A percentile compares a stretch with the other conserved stretches of the same genome.
These are phyloP conservation scores for Dactylellina leptospora DNA, from an alignment of 2,329 filamentous ascomycete genomes.

Conservation along the genomic window DNA sequence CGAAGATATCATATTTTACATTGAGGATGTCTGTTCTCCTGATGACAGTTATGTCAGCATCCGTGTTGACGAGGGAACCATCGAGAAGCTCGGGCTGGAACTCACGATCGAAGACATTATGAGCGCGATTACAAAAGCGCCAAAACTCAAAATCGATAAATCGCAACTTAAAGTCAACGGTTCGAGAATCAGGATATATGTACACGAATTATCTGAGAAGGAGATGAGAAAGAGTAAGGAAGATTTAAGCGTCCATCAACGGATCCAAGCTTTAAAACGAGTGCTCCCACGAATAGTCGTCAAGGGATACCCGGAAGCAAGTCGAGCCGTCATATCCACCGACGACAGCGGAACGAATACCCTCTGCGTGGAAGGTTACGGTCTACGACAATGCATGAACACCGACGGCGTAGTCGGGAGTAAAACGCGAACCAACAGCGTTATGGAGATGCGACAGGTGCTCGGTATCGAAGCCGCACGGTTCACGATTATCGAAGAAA, in stretches of 20 bases:
- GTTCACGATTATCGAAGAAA: conserved; percentile 84
- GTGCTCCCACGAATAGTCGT: conserved; percentile 83
- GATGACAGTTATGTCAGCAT: conserved; percentile 79
- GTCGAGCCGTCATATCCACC: conserved; percentile 87
- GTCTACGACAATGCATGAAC: conserved; percentile 86
- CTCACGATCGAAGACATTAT: conserved; percentile 78
- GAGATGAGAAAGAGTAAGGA: conserved; percentile 62
- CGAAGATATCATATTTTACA: conserved; percentile 78
- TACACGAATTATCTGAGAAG: conserved; percentile 67
- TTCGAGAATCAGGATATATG: conserved; percentile 75
- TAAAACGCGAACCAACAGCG: conserved; percentile 78
- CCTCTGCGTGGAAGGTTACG: conserved; percentile 91
- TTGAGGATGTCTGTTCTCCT: conserved; percentile 89
- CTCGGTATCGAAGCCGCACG: conserved; percentile 91
- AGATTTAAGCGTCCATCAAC: conserved; percentile 73
- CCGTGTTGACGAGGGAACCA: conserved; percentile 79
- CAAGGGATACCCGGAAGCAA: conserved; percentile 85
- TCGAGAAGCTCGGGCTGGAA: conserved; percentile 82
- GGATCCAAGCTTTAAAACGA: conserved; percentile 85
- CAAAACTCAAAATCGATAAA: conserved; percentile 79
- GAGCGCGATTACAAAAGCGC: conserved; percentile 78
- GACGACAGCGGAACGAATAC: conserved; percentile 76
- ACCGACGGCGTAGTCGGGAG: conserved; percentile 88
- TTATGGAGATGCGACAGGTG: conserved; percentile 87
- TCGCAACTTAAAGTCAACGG: conserved; percentile 71